Base-by-base conservation (phyloP, 2,329 filamentous ascomycete species). In the Fusarium armeniacum region DNA sequence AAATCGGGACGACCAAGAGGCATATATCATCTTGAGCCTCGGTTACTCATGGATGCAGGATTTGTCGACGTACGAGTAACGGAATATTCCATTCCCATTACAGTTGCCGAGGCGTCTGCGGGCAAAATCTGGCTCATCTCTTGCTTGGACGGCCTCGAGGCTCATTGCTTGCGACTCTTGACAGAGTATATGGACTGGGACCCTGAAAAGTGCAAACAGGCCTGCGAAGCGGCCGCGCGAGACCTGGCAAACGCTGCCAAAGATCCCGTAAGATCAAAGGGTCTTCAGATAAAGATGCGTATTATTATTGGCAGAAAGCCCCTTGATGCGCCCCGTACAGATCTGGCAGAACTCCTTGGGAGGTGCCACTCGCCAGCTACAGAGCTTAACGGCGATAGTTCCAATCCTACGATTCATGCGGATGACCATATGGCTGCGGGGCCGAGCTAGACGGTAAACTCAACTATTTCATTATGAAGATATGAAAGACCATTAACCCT, bases 61-160 rank as follows among this genome's bases (percentile, higher is more conserved):
- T 87, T 87, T 58, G 83, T 84, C 32, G 85, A 87, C 49, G 81
- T 87, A 16, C 78, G 81, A 55, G 76, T 83, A 32, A 82, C 79
- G 4, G 81, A 85, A 58, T 83, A 85, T 66, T 78, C 80, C 16
- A 82, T 88, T 35, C 85, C 84, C 6, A 80, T 88, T 32, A 81
- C 79, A 10, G 65, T 83, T 40, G 81, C 83, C 53, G 81, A 83
- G 40, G 77, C 76, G 51, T 81, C 80, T 10, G 83, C 83, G 5
- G 84, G 85, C 41, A 86, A 85, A 66, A 82, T 87, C 50, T 87
- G 85, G 85, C 78, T 87, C 33, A 82, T 87, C 26, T 80, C 82
- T 3, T 81, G 84, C 61, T 77, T 87, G 33, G 85, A 87, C 58
- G 81, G 82, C 5, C 73, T 87, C 32, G 86, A 88, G 73, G 81